A percentile compares a stretch with the other conserved stretches of the same genome.
Conservation (phyloP, 306 rosid genomes). For the Cucurbita pepo region DNA sequence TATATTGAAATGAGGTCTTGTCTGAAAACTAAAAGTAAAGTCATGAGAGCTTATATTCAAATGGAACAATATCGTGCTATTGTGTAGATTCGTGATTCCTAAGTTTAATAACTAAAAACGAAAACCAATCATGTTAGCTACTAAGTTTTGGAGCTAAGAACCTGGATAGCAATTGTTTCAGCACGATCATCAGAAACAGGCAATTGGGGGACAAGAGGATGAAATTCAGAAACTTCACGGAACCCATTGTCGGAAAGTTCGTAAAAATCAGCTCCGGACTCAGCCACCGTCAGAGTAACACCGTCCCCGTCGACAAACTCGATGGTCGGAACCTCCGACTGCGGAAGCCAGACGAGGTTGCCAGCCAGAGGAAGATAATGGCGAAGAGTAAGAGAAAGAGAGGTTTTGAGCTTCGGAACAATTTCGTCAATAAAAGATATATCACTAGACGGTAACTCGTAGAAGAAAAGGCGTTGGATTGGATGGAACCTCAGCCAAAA, state of each 20-base stretch:
- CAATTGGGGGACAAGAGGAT: neutral
- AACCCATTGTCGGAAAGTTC: neutral
- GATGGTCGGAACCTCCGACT: neutral
- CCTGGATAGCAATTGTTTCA: neutral
- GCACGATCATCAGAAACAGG: neutral
- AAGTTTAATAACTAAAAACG: no score
- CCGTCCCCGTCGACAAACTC: neutral
- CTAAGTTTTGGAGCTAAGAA: neutral
- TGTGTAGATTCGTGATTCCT: no score
- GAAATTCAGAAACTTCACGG: neutral
- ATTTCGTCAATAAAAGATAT: neutral
- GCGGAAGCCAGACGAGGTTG: neutral
- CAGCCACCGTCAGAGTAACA: neutral
- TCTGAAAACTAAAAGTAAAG: no score
- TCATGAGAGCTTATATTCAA: no score
- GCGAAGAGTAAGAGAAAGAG: neutral
- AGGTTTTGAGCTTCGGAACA: neutral
- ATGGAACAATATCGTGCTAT: no score
- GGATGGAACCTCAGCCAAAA: constrained; percentile 6
- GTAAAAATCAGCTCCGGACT: neutral
- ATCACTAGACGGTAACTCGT: neutral
- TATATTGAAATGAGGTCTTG: no score
- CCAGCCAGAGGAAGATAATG: neutral
- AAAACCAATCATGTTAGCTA: no score
- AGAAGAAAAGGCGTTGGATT: constrained; percentile 2